Evolutionary conservation across 129 eudicot genomes (phyloP).

Genomic region (Saposhnikovia divaricata): DNA sequence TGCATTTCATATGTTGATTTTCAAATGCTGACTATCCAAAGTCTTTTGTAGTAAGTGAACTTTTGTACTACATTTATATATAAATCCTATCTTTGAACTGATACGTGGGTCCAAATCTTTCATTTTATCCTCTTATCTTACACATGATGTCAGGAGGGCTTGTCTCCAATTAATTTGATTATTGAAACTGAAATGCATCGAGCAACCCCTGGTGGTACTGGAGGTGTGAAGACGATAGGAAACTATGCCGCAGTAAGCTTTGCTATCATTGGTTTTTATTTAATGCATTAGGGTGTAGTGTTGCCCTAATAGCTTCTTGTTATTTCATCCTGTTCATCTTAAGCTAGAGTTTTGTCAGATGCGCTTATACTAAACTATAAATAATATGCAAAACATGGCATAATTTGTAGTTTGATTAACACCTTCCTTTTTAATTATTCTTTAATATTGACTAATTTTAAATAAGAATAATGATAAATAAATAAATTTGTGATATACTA

Average conservation of each 20-base stretch:
- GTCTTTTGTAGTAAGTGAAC: neutral
- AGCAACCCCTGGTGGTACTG: conserved; percentile 98
- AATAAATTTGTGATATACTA: too few relatives aligned
- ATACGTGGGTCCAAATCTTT: neutral
- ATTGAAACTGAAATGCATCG: conserved; percentile 89
- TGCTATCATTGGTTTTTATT: neutral
- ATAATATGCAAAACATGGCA: too few relatives aligned
- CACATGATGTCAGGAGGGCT: conserved; percentile 60
- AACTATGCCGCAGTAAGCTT: conserved; percentile 84
- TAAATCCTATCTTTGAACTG: neutral
- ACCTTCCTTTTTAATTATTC: too few relatives aligned
- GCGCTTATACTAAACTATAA: neutral
- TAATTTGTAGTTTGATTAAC: too few relatives aligned
- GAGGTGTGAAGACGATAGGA: conserved; percentile 88
- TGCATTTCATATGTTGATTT: neutral
- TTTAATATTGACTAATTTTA: too few relatives aligned
- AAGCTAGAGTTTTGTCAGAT: neutral
- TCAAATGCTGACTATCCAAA: neutral
- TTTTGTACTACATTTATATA: neutral
- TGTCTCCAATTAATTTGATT: conserved; percentile 76
- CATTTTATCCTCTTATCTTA: neutral
- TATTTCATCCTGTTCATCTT: neutral
- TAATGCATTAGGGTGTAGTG: neutral
- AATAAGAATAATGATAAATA: too few relatives aligned
- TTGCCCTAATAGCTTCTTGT: neutral